Evolutionary conservation across 2,329 filamentous ascomycete species (phyloP).

Genomic region (Canariomyces notabilis): DNA sequence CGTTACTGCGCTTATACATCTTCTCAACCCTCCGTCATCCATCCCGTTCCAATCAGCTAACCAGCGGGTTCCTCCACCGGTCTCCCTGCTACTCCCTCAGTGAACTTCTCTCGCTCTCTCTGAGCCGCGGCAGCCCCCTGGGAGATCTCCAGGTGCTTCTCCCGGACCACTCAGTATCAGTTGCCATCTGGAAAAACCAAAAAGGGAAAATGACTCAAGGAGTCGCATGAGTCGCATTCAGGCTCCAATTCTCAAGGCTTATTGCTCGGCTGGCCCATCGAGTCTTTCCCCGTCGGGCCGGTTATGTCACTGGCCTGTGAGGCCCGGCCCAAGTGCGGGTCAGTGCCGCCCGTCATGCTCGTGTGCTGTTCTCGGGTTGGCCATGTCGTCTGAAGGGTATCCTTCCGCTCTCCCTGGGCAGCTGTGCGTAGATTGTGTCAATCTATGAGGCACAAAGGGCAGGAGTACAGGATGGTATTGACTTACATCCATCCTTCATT

Average conservation of each 20-base stretch:
- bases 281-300: background rate
- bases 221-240: background rate
- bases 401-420: slow-evolving; percentile 4
- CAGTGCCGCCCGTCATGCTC: slow-evolving; percentile 8
- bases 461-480: background rate
- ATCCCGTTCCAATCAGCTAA: background rate
- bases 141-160: background rate
- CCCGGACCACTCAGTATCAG: background rate
- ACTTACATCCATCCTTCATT: slow-evolving; percentile 7
- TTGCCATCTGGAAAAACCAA: background rate
- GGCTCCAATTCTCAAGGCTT: background rate
- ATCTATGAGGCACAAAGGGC: no score
- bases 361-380: slow-evolving; percentile 7
- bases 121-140: background rate
- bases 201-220: background rate
- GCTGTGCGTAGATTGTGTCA: background rate
- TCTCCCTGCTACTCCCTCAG: background rate
- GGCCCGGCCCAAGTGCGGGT: slow-evolving; percentile 3
- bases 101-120: background rate
- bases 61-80: background rate
- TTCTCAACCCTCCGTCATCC: background rate
- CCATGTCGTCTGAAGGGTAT: slow-evolving; percentile 3
- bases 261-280: slow-evolving; percentile 7
- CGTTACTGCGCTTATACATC: no score
- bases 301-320: background rate